Evolutionary conservation across 2,329 filamentous ascomycete genomes (phyloP).

Genomic region (Colletotrichum costaricense): DNA sequence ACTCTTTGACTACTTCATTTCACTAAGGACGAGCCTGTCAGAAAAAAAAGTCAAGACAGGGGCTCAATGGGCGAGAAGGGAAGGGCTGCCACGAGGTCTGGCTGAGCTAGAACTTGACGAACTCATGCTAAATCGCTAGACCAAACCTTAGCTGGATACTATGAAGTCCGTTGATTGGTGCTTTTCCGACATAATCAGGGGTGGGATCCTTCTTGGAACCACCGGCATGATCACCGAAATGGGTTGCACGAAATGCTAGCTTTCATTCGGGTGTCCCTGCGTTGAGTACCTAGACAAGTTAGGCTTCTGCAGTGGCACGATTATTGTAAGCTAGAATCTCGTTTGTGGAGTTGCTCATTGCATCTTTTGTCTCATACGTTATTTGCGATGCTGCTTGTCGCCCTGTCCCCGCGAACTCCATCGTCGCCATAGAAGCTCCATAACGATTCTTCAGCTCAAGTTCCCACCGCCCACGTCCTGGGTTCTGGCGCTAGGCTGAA

Average conservation of each 20-base stretch:
- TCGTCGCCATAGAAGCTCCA: not conserved
- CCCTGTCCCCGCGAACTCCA: not conserved
- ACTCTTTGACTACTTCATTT: not conserved
- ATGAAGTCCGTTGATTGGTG: constrained; percentile 8
- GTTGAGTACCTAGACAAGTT: not conserved
- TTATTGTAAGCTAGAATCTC: not conserved
- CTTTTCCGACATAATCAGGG: not conserved
- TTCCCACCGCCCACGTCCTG: constrained; percentile 1
- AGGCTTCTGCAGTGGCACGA: not conserved
- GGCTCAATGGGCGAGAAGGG: not conserved
- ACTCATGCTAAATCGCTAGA: constrained; percentile 13
- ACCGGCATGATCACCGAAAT: not conserved
- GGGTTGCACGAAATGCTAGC: not conserved
- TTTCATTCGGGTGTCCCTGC: not conserved
- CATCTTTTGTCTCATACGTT: not conserved
- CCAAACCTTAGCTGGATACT: constrained; percentile 20
- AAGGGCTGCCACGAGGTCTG: constrained; percentile 24
- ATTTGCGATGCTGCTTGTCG: not conserved
- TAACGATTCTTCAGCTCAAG: constrained; percentile 5
- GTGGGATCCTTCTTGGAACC: not conserved
- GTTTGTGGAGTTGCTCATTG: not conserved
- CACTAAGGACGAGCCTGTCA: not conserved
- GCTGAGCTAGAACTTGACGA: constrained; percentile 13
- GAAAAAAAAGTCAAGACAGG: not conserved
- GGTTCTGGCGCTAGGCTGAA: constrained; percentile 11